Conservation (phyloP, 108 stramenopile species). For the Nitzschia palea region DNA sequence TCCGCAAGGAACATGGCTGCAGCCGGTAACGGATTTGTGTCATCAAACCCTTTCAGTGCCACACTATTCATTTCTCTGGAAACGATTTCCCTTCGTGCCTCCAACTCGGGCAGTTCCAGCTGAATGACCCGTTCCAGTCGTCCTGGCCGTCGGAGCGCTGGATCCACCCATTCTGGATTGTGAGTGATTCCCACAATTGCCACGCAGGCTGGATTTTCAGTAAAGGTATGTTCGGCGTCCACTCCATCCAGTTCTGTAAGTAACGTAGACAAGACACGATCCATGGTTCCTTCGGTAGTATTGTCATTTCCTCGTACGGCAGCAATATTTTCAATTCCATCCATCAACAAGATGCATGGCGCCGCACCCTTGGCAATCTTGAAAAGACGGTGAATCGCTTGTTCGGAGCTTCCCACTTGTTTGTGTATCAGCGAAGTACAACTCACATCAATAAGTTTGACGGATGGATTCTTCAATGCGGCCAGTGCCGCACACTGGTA, state of each 20-base stretch:
- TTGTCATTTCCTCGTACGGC: slow-evolving; percentile 78
- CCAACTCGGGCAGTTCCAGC: slow-evolving; percentile 51
- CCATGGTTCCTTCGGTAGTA: slow-evolving; percentile 89
- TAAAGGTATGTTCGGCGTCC: slow-evolving; percentile 12
- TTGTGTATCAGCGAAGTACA: slow-evolving; percentile 86
- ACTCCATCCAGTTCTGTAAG: slow-evolving; percentile 86
- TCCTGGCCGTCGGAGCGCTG: slow-evolving; percentile 76
- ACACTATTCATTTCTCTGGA: slow-evolving; percentile 32
- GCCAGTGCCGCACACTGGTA: slow-evolving; percentile 64
- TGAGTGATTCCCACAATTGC: slow-evolving; percentile 83
- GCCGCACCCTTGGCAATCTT: slow-evolving; percentile 61
- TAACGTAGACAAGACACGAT: slow-evolving; percentile 81
- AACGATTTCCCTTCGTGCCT: slow-evolving; percentile 53
- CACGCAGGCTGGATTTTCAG: slow-evolving; percentile 24
- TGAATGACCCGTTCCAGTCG: slow-evolving; percentile 60
- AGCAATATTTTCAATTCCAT: slow-evolving; percentile 84
- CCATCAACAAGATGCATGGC: slow-evolving; percentile 83
- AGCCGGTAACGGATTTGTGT: neutral
- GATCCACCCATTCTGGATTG: slow-evolving; percentile 69
- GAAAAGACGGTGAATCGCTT: slow-evolving; percentile 67
- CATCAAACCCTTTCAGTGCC: slow-evolving; percentile 29
- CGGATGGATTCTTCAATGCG: slow-evolving; percentile 45
- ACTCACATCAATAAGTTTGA: slow-evolving; percentile 78
- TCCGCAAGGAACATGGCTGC: slow-evolving; percentile 32
- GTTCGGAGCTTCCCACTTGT: slow-evolving; percentile 83